These are phyloP conservation scores for Polyporus arcularius DNA, from an alignment of 768 basidiomycete species.

Conservation along the genomic window DNA sequence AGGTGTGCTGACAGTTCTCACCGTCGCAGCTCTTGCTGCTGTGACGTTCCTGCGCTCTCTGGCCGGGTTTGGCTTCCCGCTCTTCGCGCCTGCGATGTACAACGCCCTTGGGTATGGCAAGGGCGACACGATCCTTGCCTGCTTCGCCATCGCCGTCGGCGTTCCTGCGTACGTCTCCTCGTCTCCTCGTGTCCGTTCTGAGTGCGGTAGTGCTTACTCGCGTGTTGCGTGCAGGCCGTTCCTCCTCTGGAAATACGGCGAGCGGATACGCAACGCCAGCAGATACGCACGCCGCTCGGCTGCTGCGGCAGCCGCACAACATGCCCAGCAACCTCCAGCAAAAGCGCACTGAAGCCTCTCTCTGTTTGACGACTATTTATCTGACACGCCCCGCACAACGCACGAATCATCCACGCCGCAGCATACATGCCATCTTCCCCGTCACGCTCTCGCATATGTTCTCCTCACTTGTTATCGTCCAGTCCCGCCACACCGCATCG, in stretches of 20 bases:
- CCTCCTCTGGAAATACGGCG: conserved; percentile 47
- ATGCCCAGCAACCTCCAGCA: too few relatives aligned
- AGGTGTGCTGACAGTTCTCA: neutral
- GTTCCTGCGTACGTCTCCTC: conserved; percentile 43
- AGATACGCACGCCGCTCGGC: conserved; percentile 10
- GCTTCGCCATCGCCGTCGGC: conserved; percentile 56
- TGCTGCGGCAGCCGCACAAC: too few relatives aligned
- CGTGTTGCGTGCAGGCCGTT: conserved; percentile 35
- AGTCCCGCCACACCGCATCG: too few relatives aligned
- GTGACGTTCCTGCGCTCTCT: conserved; percentile 62
- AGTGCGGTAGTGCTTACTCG: neutral
- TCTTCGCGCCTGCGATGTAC: conserved; percentile 78
- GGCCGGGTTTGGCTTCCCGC: conserved; percentile 73
- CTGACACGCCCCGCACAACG: neutral
- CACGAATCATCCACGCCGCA: neutral
- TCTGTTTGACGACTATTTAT: neutral
- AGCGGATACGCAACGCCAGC: conserved; percentile 42
- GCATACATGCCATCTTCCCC: neutral
- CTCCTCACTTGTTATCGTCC: too few relatives aligned
- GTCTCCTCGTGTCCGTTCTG: neutral
- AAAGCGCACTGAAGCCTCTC: too few relatives aligned
- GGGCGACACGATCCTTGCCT: conserved; percentile 66
- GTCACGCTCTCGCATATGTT: neutral
- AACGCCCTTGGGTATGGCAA: conserved; percentile 66
- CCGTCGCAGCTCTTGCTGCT: conserved; percentile 58